phyloP scores from a whole-genome alignment of 108 stramenopile genomes.

The Cyclotella cryptica region DNA sequence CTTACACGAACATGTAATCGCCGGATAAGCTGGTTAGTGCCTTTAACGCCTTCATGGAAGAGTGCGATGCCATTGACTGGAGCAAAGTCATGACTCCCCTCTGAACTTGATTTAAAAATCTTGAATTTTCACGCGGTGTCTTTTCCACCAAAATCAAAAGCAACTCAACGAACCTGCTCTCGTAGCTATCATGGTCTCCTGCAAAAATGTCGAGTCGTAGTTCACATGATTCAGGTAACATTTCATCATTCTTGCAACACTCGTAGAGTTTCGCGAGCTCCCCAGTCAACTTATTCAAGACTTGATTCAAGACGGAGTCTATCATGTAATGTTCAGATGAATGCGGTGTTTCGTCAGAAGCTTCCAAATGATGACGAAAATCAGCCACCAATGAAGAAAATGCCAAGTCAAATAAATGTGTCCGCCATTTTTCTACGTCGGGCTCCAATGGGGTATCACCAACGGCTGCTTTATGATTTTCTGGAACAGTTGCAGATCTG shows the following conservation, averaged over 20 bases:
- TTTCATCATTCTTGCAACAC: conserved; percentile 81
- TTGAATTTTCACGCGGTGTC: conserved; percentile 52
- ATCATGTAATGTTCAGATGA: conserved; percentile 20
- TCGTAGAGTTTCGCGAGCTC: conserved; percentile 84
- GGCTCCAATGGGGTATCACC: conserved; percentile 19
- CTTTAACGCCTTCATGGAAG: conserved; percentile 67
- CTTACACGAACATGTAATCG: conserved; percentile 46
- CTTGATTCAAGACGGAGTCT: conserved; percentile 69
- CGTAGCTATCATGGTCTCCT: conserved; percentile 55
- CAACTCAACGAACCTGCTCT: conserved; percentile 66
- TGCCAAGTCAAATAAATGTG: conserved; percentile 67
- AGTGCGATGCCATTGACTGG: conserved; percentile 66
- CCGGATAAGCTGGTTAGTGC: conserved; percentile 55
- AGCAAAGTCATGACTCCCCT: conserved; percentile 69
- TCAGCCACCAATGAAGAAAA: conserved; percentile 63
- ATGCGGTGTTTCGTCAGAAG: conserved; percentile 28
- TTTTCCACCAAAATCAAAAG: conserved; percentile 53
- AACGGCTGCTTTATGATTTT: conserved; percentile 12
- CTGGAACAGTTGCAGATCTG: conserved; percentile 42
- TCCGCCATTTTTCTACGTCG: conserved; percentile 36
- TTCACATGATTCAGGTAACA: conserved; percentile 39
- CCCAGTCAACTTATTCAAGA: conserved; percentile 64
- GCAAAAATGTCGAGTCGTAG: conserved; percentile 40
- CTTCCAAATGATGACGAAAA: conserved; percentile 61
- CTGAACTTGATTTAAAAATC: conserved; percentile 83